These are phyloP conservation scores for Pharnaceum exiguum DNA, from an alignment of 148 eudicot genomes.

Conservation along the genomic window DNA sequence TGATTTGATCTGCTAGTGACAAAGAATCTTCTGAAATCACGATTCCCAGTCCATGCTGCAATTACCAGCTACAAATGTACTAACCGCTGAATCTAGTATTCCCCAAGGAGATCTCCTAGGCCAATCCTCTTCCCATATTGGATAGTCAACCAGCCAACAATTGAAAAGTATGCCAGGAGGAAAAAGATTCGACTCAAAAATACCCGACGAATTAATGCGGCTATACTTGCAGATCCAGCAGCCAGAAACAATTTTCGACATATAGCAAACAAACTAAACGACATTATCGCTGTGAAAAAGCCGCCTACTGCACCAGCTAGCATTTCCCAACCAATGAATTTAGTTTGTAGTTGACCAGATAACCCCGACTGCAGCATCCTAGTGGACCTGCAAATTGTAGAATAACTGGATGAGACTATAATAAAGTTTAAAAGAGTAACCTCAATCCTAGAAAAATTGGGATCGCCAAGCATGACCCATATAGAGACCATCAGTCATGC, in stretches of 20 bases:
- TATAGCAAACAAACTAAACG: constrained; percentile 37
- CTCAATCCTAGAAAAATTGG: too few species aligned
- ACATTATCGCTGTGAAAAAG: constrained; percentile 47
- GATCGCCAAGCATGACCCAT: too few species aligned
- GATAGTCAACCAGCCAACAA: constrained; percentile 69
- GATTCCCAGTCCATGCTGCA: too few species aligned
- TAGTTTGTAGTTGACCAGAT: constrained; percentile 30
- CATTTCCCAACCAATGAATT: constrained; percentile 48
- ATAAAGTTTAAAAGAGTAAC: neutral
- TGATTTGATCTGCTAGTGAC: too few species aligned
- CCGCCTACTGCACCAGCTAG: constrained; percentile 60
- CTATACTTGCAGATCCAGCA: constrained; percentile 13
- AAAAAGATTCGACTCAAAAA: constrained; percentile 49
- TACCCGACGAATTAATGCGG: constrained; percentile 26
- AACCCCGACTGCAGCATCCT: constrained; percentile 51
- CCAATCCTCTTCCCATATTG: constrained; percentile 68
- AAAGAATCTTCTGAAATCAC: too few species aligned
- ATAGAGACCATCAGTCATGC: too few species aligned
- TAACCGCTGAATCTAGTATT: constrained; percentile 19
- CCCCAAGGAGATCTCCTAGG: constrained; percentile 39
- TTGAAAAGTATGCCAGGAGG: constrained; percentile 65
- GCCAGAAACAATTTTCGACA: constrained; percentile 27
- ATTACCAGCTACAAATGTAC: constrained; percentile 3
- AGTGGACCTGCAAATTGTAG: constrained; percentile 43
- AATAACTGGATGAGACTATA: neutral